A percentile compares a stretch with the other conserved stretches of the same genome.
Conservation (phyloP, 2,329 filamentous ascomycete species). For the Fusarium abutilonis region DNA sequence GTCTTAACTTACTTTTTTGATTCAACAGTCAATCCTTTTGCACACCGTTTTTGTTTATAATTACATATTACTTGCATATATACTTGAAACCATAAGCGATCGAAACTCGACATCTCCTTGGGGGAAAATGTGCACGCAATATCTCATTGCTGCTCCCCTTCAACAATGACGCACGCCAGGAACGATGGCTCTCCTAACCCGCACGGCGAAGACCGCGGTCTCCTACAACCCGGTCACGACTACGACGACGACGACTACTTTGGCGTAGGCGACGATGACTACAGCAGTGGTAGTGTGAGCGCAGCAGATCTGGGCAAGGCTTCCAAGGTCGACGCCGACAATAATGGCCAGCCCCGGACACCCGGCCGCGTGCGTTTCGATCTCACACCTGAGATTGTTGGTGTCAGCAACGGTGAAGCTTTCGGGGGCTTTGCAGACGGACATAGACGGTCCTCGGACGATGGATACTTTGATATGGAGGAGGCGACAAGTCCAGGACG, state of each 20-base stretch:
- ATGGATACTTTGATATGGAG: slow-evolving; percentile 60
- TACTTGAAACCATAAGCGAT: slow-evolving; percentile 1
- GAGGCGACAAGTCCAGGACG: slow-evolving; percentile 59
- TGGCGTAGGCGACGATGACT: slow-evolving; percentile 37
- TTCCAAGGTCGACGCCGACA: slow-evolving; percentile 34
- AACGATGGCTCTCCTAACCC: slow-evolving; percentile 45
- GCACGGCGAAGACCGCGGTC: slow-evolving; percentile 49
- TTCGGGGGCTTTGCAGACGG: slow-evolving; percentile 27
- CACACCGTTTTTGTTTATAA: background rate
- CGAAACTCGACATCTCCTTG: slow-evolving; percentile 5
- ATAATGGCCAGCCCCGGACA: slow-evolving; percentile 50
- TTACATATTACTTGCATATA: background rate
- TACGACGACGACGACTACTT: slow-evolving; percentile 45
- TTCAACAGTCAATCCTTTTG: slow-evolving; percentile 28
- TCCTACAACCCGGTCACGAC: slow-evolving; percentile 41
- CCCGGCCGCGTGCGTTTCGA: slow-evolving; percentile 82
- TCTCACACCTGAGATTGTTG: slow-evolving; percentile 59
- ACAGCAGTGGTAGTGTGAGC: slow-evolving; percentile 23
- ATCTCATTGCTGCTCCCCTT: slow-evolving; percentile 34
- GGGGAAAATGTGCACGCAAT: slow-evolving; percentile 44
- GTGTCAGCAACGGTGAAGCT: slow-evolving; percentile 39
- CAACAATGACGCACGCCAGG: slow-evolving; percentile 49
- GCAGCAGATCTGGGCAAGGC: slow-evolving; percentile 32
- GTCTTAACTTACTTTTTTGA: slow-evolving; percentile 12
- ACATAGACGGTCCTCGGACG: slow-evolving; percentile 41